Base-by-base conservation (phyloP, 768 basidiomycete species). In the Phylloporus sp. region DNA sequence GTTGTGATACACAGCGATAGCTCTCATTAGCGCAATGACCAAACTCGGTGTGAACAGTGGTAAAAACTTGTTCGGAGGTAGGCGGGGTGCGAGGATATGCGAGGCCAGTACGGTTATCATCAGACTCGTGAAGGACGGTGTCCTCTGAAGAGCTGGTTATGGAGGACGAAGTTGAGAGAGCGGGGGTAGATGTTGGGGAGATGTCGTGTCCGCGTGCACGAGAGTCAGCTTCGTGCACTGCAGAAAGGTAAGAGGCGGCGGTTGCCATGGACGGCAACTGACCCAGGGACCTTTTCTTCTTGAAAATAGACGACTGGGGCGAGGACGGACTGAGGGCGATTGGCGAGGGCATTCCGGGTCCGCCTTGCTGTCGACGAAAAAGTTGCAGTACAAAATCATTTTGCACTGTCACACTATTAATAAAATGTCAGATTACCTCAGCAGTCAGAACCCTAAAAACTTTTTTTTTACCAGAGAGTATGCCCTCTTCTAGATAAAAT, bases 21-120 rank as follows among this genome's bases (percentile, higher is more conserved):
- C 74, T 74, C 55, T 88, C 82, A 61, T 92, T 85, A 23, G 81
- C 82, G 62, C 90, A 93, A 69, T 93, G 91, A 1, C 95, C 95
- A 66, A 95, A 97, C 72, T 97, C 95, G 23, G 88, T 80, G 72
- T 98, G 90, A 35, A 88, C 78, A 12, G 88, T 89, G 35, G 72
- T 78, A 67, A 88, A 89, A 26, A 84, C 76, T 62, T 91, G 85
- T 64, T 87, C 85, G 0, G 88, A 91, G 32, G 86, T 91, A 1
- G 90, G 90, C 2, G 90, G 84, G n/a, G 70, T 72, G 43, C 72
- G 61, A 16, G 88, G 87, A 47, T 81, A 74, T 8, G 80, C 67
- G 40, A 91, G 79, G 8, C 80, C 81, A 50, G 85, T 80, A 58
- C 74, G 73, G 58, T 77, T 74, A 45, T 70, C 65, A 27, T 85